Percentiles rank a stretch among this genome's conserved stretches.
Conservation (phyloP, 2,329 filamentous ascomycete species). For the Penicillium sp. region DNA sequence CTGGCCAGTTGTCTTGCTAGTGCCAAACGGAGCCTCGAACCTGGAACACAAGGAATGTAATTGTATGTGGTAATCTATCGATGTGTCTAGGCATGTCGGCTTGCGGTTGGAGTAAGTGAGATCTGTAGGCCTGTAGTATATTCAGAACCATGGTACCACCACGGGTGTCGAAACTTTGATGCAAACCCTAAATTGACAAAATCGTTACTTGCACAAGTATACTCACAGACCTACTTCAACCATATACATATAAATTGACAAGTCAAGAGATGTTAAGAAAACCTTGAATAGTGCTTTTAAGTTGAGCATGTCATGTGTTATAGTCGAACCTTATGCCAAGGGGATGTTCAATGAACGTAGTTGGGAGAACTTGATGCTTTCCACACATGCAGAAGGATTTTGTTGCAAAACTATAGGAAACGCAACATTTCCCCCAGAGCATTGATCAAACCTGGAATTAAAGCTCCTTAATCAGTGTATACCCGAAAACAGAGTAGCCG, state of each 20-base stretch:
- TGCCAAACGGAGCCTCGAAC: too few species aligned
- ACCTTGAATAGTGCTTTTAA: neutral
- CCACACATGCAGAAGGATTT: too few species aligned
- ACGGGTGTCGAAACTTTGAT: neutral
- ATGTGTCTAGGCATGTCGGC: neutral
- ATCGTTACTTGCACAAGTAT: neutral
- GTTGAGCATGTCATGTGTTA: neutral
- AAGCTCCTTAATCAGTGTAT: neutral
- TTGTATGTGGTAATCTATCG: neutral
- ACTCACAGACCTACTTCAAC: neutral
- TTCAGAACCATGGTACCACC: constrained; percentile 1
- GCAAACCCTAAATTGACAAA: neutral
- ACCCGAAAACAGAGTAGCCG: neutral
- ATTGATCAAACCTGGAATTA: neutral
- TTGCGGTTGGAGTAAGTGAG: neutral
- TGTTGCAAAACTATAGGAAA: neutral
- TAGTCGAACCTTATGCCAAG: neutral
- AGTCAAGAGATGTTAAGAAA: neutral
- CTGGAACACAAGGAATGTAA: neutral
- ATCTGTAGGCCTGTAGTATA: neutral
- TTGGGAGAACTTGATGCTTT: too few species aligned
- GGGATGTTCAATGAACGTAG: too few species aligned
- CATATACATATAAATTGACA: neutral
- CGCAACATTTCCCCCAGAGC: neutral
- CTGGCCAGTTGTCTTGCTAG: neutral